phyloP scores from a whole-genome alignment of 345 rosid genomes.

The Erodium maritimum region DNA sequence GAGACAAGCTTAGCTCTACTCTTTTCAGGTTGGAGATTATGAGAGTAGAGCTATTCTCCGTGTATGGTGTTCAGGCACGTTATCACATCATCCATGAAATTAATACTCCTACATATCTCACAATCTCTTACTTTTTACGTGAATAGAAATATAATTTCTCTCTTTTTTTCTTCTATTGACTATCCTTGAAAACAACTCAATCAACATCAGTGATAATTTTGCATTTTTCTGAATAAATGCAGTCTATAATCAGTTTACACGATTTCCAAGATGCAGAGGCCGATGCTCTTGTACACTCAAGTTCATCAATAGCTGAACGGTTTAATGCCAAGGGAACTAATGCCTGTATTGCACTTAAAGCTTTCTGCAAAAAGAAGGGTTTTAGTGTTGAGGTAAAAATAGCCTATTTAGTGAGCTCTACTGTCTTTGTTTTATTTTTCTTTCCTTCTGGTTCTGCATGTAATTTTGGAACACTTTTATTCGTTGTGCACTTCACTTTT shows the following conservation, averaged over 20 bases:
- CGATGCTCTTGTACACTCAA: conserved; percentile 59
- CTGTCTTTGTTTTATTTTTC: neutral
- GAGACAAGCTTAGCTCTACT: conserved; percentile 32
- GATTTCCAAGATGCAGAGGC: conserved; percentile 94
- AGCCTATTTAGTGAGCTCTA: neutral
- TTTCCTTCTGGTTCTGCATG: neutral
- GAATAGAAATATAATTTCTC: no score
- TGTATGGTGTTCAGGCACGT: conserved; percentile 67
- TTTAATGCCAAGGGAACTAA: conserved; percentile 46
- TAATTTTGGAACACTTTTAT: no score
- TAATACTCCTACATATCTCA: no score
- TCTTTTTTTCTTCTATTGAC: neutral
- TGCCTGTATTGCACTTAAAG: conserved; percentile 57
- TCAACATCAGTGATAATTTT: conserved; percentile 5
- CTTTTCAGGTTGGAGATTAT: conserved; percentile 66
- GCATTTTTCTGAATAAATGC: conserved; percentile 21
- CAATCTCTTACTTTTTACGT: no score
- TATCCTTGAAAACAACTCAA: neutral
- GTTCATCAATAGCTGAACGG: conserved; percentile 50
- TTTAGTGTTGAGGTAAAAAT: conserved; percentile 51
- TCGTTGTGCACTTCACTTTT: no score
- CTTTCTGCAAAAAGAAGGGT: conserved; percentile 88
- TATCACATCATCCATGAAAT: conserved; percentile 5
- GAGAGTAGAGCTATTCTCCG: conserved; percentile 72
- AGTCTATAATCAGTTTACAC: conserved; percentile 52